A percentile compares a stretch with the other conserved stretches of the same genome.
Evolutionary conservation across 2,329 filamentous ascomycete species (phyloP).

Genomic region (Colletotrichum liaoningense): DNA sequence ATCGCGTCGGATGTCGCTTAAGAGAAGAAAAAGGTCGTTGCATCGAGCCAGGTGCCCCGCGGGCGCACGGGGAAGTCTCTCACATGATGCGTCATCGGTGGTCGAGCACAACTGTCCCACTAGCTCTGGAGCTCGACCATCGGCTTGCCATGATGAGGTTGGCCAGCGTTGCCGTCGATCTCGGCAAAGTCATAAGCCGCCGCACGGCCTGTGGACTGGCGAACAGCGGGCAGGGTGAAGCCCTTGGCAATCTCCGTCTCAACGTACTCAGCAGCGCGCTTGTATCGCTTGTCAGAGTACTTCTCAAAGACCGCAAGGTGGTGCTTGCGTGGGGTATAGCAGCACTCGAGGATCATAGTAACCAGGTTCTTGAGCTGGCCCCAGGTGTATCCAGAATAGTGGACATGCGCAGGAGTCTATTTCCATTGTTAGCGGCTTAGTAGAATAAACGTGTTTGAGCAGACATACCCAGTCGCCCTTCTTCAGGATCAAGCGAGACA

Average conservation of each 20-base stretch:
- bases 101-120: conserved; percentile 32
- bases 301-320: conserved; percentile 92
- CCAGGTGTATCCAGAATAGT: conserved; percentile 95
- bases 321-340: conserved; percentile 82
- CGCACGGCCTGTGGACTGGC: conserved; percentile 50
- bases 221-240: conserved; percentile 59
- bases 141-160: conserved; percentile 22
- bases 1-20: neutral
- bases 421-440: conserved; percentile 47
- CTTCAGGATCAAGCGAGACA: conserved; percentile 87
- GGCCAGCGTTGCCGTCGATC: conserved; percentile 24
- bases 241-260: conserved; percentile 76
- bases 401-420: conserved; percentile 83
- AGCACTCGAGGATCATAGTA: conserved; percentile 86
- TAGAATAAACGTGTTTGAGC: neutral
- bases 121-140: conserved; percentile 35
- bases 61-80: conserved; percentile 8
- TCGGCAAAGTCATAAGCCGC: conserved; percentile 35
- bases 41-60: conserved; percentile 9
- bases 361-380: conserved; percentile 83
- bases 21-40: conserved; percentile 19
- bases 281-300: conserved; percentile 89
- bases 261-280: conserved; percentile 84
- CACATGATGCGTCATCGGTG: conserved; percentile 11
- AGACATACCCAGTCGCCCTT: conserved; percentile 92